Percentiles rank a stretch among this genome's conserved stretches.
Conservation (phyloP, 768 basidiomycete species). For the Pholiota microspora region DNA sequence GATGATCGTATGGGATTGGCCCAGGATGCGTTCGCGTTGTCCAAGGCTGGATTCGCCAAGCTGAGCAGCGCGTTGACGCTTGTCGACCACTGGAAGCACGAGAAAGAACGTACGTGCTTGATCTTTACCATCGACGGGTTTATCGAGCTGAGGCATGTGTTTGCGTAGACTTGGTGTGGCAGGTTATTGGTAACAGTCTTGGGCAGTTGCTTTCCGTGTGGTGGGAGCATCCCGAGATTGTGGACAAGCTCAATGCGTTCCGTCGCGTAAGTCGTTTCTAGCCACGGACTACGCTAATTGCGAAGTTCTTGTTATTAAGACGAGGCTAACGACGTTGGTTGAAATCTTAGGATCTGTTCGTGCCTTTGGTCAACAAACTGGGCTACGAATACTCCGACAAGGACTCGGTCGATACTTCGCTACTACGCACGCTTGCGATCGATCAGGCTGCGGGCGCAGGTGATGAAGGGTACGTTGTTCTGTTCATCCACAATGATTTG, state of each 20-base stretch:
- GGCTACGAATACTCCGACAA: slow-evolving; percentile 70
- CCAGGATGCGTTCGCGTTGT: slow-evolving; percentile 76
- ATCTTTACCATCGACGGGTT: no score
- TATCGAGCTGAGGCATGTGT: no score
- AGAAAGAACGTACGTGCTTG: slow-evolving; percentile 68
- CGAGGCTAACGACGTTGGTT: not conserved
- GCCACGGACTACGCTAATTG: not conserved
- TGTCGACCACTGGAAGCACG: slow-evolving; percentile 63
- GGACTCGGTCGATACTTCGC: slow-evolving; percentile 67
- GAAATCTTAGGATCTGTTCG: slow-evolving; percentile 55
- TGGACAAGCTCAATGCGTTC: slow-evolving; percentile 56
- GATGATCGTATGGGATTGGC: slow-evolving; percentile 90
- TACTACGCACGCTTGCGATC: slow-evolving; percentile 76
- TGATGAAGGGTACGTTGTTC: slow-evolving; percentile 25
- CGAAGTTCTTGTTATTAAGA: not conserved
- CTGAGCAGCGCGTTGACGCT: slow-evolving; percentile 78
- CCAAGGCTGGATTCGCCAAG: slow-evolving; percentile 76
- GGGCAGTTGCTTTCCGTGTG: slow-evolving; percentile 58
- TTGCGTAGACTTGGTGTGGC: slow-evolving; percentile 75
- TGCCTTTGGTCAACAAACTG: slow-evolving; percentile 73
- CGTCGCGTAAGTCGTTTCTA: slow-evolving; percentile 42
- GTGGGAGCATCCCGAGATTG: slow-evolving; percentile 74
- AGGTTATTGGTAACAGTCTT: slow-evolving; percentile 60
- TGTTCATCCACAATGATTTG: not conserved
- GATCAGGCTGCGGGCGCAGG: slow-evolving; percentile 37